Evolutionary conservation across 257 asterid genomes (phyloP).

Genomic region (Nyctanthes arbortristis): DNA sequence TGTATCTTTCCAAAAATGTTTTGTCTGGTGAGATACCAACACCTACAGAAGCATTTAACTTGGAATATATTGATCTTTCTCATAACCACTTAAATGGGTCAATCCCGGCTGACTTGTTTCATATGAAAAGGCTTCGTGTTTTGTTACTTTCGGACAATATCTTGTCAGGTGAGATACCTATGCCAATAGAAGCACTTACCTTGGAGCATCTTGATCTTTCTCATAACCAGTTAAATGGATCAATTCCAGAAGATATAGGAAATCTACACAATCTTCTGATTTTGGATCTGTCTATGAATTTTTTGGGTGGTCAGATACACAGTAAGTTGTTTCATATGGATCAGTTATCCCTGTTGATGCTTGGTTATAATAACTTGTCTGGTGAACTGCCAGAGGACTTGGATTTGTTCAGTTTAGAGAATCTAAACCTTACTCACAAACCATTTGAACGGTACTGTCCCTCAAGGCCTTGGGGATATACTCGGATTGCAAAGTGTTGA

Average conservation of each 20-base stretch:
- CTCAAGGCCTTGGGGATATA: conserved; percentile 17
- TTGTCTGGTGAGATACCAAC: conserved; percentile 30
- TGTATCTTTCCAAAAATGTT: conserved; percentile 24
- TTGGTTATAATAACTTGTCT: conserved; percentile 30
- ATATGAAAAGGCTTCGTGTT: conserved; percentile 1
- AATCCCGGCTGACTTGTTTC: conserved; percentile 37
- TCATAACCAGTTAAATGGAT: conserved; percentile 28
- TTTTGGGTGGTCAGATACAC: conserved; percentile 32
- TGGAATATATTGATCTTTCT: conserved; percentile 28
- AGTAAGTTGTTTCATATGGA: conserved; percentile 22
- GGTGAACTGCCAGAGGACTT: conserved; percentile 33
- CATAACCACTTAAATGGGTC: conserved; percentile 30
- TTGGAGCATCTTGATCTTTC: conserved; percentile 29
- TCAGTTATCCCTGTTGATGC: conserved; percentile 1
- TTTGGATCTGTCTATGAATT: conserved; percentile 34
- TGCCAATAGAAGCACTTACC: background rate
- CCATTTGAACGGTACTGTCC: conserved; percentile 29
- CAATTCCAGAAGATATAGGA: conserved; percentile 31
- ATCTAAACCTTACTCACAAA: conserved; percentile 34
- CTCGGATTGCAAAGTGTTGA: conserved; percentile 24
- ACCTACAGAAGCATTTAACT: background rate
- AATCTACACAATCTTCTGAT: conserved; percentile 20
- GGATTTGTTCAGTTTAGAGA: conserved; percentile 1
- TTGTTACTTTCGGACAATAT: conserved; percentile 25
- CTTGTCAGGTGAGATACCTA: conserved; percentile 30